Base-by-base conservation (phyloP, 495 filamentous ascomycete species). In the Penicillium antarcticum region DNA sequence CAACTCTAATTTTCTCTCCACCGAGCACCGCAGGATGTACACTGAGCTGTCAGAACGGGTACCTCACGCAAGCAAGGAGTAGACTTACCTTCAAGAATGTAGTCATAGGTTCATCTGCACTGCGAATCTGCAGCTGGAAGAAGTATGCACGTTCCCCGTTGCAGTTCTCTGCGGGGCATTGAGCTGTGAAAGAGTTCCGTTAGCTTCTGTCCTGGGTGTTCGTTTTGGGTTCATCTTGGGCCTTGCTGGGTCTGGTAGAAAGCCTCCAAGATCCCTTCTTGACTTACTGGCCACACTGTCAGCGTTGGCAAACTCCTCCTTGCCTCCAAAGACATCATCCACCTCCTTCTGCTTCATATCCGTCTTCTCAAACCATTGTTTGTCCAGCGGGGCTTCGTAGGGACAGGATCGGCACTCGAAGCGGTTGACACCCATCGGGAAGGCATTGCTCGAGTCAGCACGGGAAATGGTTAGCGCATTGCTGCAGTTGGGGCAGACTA, bases 81-180 rank as follows among this genome's bases (percentile, higher is more conserved):
- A 39, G 38, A 62, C 77, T 45, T 56, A 92, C 89, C 87, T 88
- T 91, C 67, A 86, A 92, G 70, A 98, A 97, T 35, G 80, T 89
- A 41, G 94, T 98, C 91, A 96, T 96, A 45, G 94, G 94, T 78
- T 98, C 94, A 73, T 98, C 94, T 35, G 95, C 94, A 75, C 89
- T 95, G 51, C 94, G 85, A 73, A 96, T 97, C 80, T 98, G 94
- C 60, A 97, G 84, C 80, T 92, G 88, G 73, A 91, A 95, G 80
- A 89, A 97, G 51, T 89, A 95, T 32, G 95, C 94, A 72, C 88
- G 80, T 42, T 79, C 72, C 26, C 88, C 87, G 51, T 84, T 77
- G 73, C 94, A 98, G 37, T 77, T 72, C 33, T 88, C 83, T 41
- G 79, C 79, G 10, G 86, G 79, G 67, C 94, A 98, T 78, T 90